Base-by-base conservation (phyloP, 805 yeast species). In the Lachancea thermotolerans region DNA sequence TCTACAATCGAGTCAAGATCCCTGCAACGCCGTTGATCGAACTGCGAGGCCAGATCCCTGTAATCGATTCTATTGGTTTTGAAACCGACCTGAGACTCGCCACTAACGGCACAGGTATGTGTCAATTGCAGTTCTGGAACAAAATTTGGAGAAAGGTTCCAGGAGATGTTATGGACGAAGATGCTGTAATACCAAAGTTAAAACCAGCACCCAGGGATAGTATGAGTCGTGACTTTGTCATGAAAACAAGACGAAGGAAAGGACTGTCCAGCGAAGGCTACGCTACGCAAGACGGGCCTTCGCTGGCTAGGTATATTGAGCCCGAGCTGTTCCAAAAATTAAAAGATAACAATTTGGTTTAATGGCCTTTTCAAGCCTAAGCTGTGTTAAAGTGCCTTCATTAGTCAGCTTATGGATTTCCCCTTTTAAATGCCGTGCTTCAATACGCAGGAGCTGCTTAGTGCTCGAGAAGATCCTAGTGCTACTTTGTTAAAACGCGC, bases 211-310 rank as follows among this genome's bases (percentile, higher is more conserved):
- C 83, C 5, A 65, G 71, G 0, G 68, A 69, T 9, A 79, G 85
- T 2, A 66, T 90, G 47, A 91, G 96, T 1, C 71, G 99, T 46
- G 99, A 93, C 64, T 87, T 89, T 56, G 82, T 88, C 28, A 67
- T 87, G 66, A 93, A 95, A 62, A 88, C 96, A 0, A 74, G 99
- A 60, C 78, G 81, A 55, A 75, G 97, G 55, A 91, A 89, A 60
- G 98, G 97, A 0, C 65, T 91, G 31, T 73, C 79, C 7, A 86
- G 82, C 11, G 95, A 83, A 49, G 65, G 62, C 8, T 53, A 53
- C 38, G 51, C 52, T 50, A 50, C 60, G 1, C 54, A 57, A 25
- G 64, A 57, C 30, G 68, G 67, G 1, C 69, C 69, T 8, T 52
- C 64, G 2, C 58, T 90, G 39, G 71, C 74, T 40, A 79, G 79